phyloP scores from a whole-genome alignment of 2,329 filamentous ascomycete species.

The Cadophora sp. region DNA sequence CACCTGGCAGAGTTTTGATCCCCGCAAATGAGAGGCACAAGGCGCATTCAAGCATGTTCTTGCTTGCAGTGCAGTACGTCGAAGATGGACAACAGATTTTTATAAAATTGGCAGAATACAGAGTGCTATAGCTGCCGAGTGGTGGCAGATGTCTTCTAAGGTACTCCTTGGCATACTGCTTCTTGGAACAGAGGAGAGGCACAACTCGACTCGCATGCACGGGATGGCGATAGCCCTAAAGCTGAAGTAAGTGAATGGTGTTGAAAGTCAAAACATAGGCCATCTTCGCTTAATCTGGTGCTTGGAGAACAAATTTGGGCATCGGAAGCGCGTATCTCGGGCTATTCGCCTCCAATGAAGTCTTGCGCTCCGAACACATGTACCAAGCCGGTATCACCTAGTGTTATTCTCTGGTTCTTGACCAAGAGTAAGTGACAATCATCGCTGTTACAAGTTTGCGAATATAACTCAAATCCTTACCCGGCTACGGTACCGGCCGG shows the following conservation, averaged over 20 bases:
- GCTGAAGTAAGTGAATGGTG: too few relatives aligned
- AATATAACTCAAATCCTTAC: not conserved
- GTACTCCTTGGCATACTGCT: too few relatives aligned
- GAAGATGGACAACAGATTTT: too few relatives aligned
- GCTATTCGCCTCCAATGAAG: not conserved
- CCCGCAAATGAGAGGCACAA: not conserved
- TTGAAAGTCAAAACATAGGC: not conserved
- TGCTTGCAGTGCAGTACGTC: not conserved
- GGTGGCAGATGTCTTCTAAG: not conserved
- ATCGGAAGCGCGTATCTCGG: not conserved
- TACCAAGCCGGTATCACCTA: too few relatives aligned
- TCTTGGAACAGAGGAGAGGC: too few relatives aligned
- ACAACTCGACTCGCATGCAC: not conserved
- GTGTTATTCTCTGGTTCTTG: too few relatives aligned
- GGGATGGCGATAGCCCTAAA: not conserved
- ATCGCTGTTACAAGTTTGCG: too few relatives aligned
- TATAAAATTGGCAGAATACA: not conserved
- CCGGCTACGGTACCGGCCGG: not conserved
- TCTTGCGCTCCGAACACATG: not conserved
- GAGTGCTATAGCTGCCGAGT: not conserved
- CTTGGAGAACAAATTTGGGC: not conserved
- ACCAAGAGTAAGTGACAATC: not conserved
- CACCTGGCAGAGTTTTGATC: constrained; percentile 14
- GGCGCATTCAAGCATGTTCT: not conserved
- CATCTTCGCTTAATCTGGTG: not conserved